phyloP scores from a whole-genome alignment of 2,329 filamentous ascomycete genomes.

The Pestalotiopsis sp. region DNA sequence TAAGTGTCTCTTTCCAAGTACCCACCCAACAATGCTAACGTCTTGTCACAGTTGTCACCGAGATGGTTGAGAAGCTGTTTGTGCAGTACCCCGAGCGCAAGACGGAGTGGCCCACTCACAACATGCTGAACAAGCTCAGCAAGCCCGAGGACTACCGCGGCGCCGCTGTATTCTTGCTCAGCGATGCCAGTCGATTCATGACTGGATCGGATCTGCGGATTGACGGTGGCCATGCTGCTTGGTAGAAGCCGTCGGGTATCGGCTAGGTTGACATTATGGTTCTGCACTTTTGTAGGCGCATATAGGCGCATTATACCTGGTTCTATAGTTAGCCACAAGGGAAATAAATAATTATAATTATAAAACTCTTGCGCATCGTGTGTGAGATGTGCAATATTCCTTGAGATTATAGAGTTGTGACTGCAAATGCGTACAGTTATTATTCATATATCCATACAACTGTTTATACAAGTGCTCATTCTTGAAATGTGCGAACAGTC shows the following conservation, averaged over 20 bases:
- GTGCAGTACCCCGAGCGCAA: slow-evolving; percentile 70
- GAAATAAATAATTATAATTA: no score
- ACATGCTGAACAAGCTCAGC: slow-evolving; percentile 78
- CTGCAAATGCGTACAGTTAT: no score
- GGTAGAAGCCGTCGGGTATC: slow-evolving; percentile 38
- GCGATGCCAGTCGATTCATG: slow-evolving; percentile 71
- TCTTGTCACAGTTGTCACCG: slow-evolving; percentile 56
- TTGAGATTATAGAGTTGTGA: no score
- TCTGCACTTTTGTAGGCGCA: neutral
- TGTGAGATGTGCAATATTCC: no score
- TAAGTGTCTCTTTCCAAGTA: neutral
- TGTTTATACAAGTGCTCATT: no score
- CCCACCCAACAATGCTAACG: neutral
- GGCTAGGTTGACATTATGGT: no score
- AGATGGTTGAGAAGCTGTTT: slow-evolving; percentile 84
- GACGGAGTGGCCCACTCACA: slow-evolving; percentile 76
- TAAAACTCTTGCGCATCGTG: no score
- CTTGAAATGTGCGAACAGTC: no score
- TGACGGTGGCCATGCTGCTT: slow-evolving; percentile 70
- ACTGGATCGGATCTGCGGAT: slow-evolving; percentile 70
- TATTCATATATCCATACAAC: no score
- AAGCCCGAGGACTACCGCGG: slow-evolving; percentile 71
- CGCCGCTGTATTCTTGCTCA: slow-evolving; percentile 68
- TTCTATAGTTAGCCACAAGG: neutral
- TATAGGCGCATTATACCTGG: neutral